Evolutionary conservation across 1,284 basidiomycete species (phyloP).

Genomic region (Moesziomyces antarcticus): DNA sequence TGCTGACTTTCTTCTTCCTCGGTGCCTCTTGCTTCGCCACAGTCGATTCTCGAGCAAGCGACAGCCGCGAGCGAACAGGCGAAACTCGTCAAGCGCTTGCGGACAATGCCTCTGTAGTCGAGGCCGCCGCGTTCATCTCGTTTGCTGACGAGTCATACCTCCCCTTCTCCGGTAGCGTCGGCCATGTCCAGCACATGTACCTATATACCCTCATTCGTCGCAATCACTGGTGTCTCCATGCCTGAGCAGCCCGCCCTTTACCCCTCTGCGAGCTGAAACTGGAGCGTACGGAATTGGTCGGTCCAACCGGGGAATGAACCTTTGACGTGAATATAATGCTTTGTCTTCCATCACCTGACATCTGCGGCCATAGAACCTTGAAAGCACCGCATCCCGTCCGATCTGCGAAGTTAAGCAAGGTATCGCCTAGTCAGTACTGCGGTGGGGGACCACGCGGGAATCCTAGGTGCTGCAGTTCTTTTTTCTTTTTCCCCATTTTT

Average conservation of each 20-base stretch:
- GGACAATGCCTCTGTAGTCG: slow-evolving; percentile 30
- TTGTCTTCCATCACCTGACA: slow-evolving; percentile 41
- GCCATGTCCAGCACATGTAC: not conserved
- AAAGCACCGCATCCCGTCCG: slow-evolving; percentile 83
- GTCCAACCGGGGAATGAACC: too few relatives aligned
- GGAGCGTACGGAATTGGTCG: too few relatives aligned
- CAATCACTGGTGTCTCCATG: too few relatives aligned
- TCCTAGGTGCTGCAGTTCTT: slow-evolving; percentile 81
- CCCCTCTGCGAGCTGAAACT: too few relatives aligned
- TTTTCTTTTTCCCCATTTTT: not conserved
- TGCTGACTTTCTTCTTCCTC: not conserved
- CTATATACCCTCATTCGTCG: not conserved
- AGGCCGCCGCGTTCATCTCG: not conserved
- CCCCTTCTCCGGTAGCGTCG: not conserved
- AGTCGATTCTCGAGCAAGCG: slow-evolving; percentile 48
- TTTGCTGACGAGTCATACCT: too few relatives aligned
- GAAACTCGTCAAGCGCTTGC: slow-evolving; percentile 43
- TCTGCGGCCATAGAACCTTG: slow-evolving; percentile 81
- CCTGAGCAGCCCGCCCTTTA: too few relatives aligned
- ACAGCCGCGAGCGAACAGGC: slow-evolving; percentile 45
- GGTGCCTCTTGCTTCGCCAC: not conserved
- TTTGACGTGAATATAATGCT: too few relatives aligned
- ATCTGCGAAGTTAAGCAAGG: slow-evolving; percentile 83
- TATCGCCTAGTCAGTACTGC: slow-evolving; percentile 84
- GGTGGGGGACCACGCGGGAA: slow-evolving; percentile 85